Conservation (phyloP, 768 basidiomycete species). For the Termitomyces sp. region DNA sequence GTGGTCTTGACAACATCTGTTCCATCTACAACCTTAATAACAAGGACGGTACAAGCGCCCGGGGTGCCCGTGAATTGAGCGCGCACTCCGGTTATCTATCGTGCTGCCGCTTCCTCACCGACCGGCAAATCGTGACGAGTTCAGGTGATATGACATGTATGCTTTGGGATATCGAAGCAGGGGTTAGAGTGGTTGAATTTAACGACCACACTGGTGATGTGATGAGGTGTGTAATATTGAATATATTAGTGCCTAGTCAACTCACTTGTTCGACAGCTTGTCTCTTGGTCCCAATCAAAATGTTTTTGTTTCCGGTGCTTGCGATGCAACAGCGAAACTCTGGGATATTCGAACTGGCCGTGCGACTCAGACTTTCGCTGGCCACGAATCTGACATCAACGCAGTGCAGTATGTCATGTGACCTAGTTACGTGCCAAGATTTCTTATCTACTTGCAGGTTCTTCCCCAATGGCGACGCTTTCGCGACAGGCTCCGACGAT, state of each 20-base stretch:
- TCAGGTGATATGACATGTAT: conserved; percentile 99
- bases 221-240: conserved; percentile 72
- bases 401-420: conserved; percentile 80
- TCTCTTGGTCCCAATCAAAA: conserved; percentile 92
- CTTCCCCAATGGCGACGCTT: conserved; percentile 99
- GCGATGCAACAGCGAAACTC: conserved; percentile 96
- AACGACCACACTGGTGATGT: conserved; percentile 99
- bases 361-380: conserved; percentile 97
- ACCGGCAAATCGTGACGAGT: conserved; percentile 95
- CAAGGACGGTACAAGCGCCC: conserved; percentile 70
- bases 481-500: conserved; percentile 98
- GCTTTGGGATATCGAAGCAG: conserved; percentile 99
- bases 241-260: conserved; percentile 8
- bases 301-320: conserved; percentile 98
- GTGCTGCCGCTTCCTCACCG: conserved; percentile 98
- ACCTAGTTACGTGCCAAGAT: conserved; percentile 3
- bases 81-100: conserved; percentile 97
- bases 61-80: conserved; percentile 91
- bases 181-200: conserved; percentile 96
- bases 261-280: conserved; percentile 45
- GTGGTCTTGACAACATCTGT: conserved; percentile 98
- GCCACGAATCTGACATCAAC: conserved; percentile 98
- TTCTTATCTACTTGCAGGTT: conserved; percentile 52
- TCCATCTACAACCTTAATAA: conserved; percentile 94
- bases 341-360: conserved; percentile 99